Evolutionary conservation across 352 stramenopile species (phyloP).

Genomic region (Pythium monospermum): DNA sequence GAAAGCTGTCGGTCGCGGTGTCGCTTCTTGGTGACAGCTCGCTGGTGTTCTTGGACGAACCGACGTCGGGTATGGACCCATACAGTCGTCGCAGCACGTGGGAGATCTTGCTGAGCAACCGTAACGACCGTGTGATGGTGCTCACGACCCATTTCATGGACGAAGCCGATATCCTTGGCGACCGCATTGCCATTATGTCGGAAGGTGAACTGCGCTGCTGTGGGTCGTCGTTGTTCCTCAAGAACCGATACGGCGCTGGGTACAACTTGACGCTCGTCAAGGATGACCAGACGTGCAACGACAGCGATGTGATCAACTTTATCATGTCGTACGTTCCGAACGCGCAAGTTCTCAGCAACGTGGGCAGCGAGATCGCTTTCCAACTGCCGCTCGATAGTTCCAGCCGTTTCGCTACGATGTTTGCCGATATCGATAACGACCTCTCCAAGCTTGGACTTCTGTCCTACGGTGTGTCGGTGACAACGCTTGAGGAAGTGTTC

Average conservation of each 20-base stretch:
- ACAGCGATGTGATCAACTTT: slow-evolving; percentile 38
- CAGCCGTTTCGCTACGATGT: slow-evolving; percentile 53
- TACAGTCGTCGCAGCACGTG: slow-evolving; percentile 92
- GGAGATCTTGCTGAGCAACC: slow-evolving; percentile 53
- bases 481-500: slow-evolving; percentile 88
- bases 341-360: slow-evolving; percentile 67
- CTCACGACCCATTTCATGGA: slow-evolving; percentile 95
- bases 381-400: slow-evolving; percentile 62
- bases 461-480: slow-evolving; percentile 87
- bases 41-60: slow-evolving; percentile 88
- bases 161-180: slow-evolving; percentile 78
- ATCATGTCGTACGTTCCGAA: slow-evolving; percentile 31
- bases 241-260: slow-evolving; percentile 61
- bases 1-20: slow-evolving; percentile 87
- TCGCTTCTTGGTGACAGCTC: slow-evolving; percentile 86
- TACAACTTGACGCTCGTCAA: slow-evolving; percentile 69
- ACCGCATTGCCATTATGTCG: slow-evolving; percentile 78
- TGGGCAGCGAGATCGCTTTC: slow-evolving; percentile 76
- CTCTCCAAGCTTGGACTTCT: slow-evolving; percentile 35
- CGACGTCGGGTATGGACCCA: slow-evolving; percentile 94
- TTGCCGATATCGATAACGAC: slow-evolving; percentile 55
- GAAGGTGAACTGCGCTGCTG: slow-evolving; percentile 65
- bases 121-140: slow-evolving; percentile 59
- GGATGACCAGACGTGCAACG: slow-evolving; percentile 25
- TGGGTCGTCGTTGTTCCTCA: slow-evolving; percentile 78